Percentiles rank a stretch among this genome's conserved stretches.
Evolutionary conservation across 148 eudicot genomes (phyloP).

Genomic region (Vaccinium macrocarpon): DNA sequence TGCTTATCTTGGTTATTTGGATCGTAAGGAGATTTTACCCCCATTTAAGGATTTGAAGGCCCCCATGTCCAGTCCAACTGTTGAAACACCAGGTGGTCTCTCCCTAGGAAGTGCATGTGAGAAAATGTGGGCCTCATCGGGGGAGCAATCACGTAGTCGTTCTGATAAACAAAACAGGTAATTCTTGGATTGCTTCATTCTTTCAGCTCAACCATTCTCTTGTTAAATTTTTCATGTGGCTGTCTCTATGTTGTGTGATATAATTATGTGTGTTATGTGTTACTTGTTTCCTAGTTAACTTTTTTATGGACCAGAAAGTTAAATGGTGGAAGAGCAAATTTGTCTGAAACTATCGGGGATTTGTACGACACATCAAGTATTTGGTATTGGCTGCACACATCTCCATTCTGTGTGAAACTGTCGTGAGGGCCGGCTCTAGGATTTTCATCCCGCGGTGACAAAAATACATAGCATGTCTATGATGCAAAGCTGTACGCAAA

Average conservation of each 20-base stretch:
- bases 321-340: background rate
- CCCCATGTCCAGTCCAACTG: constrained; percentile 21
- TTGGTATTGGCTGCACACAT: background rate
- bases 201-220: background rate
- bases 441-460: no score
- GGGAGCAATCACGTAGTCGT: constrained; percentile 22
- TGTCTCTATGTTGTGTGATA: background rate
- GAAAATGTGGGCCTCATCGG: constrained; percentile 28
- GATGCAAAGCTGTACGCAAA: no score
- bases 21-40: constrained; percentile 31
- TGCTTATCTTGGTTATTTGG: constrained; percentile 24
- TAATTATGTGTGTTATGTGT: background rate
- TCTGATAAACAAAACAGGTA: constrained; percentile 40
- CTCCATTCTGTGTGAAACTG: background rate
- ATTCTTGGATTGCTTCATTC: background rate
- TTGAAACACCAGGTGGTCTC: constrained; percentile 14
- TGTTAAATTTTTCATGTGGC: background rate
- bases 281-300: background rate
- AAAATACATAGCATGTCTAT: no score
- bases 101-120: constrained; percentile 27
- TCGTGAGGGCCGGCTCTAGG: no score
- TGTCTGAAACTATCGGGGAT: background rate
- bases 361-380: background rate
- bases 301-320: background rate
- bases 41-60: constrained; percentile 33